Percentiles rank a stretch among this genome's conserved stretches.
Conservation (phyloP, 306 rosid genomes). For the Arachis hypogaea region DNA sequence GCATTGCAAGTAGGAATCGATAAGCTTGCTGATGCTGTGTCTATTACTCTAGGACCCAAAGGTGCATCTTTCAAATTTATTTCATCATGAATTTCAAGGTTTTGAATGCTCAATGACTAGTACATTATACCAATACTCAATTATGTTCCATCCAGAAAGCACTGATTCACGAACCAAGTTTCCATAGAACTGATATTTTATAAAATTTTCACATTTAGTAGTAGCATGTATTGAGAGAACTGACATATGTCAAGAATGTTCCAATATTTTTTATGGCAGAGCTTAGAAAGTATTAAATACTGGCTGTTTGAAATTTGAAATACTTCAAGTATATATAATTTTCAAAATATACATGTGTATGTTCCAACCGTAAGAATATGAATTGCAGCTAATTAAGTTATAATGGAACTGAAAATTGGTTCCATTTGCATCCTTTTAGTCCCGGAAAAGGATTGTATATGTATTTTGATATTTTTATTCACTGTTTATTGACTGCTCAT, state of each 20-base stretch:
- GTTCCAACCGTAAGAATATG: not conserved
- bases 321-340: too few species aligned
- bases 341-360: too few species aligned
- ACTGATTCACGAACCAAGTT: too few species aligned
- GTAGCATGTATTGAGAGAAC: too few species aligned
- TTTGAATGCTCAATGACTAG: not conserved
- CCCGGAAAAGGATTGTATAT: not conserved
- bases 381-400: constrained; percentile 1
- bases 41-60: constrained; percentile 94
- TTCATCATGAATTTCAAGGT: too few species aligned
- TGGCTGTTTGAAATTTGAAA: too few species aligned
- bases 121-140: not conserved
- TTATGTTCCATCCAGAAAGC: not conserved
- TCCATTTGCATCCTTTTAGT: not conserved
- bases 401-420: not conserved
- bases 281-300: too few species aligned
- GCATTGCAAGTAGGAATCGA: constrained; percentile 79
- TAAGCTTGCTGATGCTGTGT: constrained; percentile 94
- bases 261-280: too few species aligned
- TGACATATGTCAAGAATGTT: too few species aligned
- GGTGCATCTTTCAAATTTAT: constrained; percentile 45
- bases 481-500: constrained; percentile 11
- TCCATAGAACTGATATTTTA: too few species aligned
- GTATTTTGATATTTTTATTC: not conserved
- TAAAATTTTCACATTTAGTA: too few species aligned